A percentile compares a stretch with the other conserved stretches of the same genome.
These are phyloP conservation scores for Tillandsia fasciculata DNA, from an alignment of 176 grass and related monocot genomes.

Conservation along the genomic window DNA sequence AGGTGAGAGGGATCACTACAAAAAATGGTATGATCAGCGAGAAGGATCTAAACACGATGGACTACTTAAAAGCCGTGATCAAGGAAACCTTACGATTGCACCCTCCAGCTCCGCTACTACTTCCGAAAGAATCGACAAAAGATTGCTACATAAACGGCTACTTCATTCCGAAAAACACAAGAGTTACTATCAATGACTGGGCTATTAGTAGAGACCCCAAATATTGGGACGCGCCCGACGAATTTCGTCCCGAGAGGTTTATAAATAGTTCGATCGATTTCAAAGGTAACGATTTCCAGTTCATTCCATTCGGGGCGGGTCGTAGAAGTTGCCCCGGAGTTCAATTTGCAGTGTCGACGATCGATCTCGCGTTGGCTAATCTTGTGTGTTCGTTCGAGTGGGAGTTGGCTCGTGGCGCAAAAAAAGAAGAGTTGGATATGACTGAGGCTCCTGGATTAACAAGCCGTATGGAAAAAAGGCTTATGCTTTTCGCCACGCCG, in stretches of 20 bases:
- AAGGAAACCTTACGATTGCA: constrained; percentile 47
- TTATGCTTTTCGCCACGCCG: background rate
- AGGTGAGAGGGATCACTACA: constrained; percentile 21
- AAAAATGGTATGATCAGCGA: constrained; percentile 9
- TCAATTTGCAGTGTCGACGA: constrained; percentile 9
- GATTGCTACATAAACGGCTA: constrained; percentile 12
- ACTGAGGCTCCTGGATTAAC: constrained; percentile 8
- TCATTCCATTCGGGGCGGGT: constrained; percentile 48
- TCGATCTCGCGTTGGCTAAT: constrained; percentile 31
- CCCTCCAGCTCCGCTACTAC: constrained; percentile 27
- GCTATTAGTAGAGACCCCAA: constrained; percentile 28
- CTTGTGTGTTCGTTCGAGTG: constrained; percentile 32
- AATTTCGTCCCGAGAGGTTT: constrained; percentile 43
- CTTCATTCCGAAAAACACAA: constrained; percentile 12
- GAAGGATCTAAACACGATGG: constrained; percentile 5
- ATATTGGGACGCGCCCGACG: constrained; percentile 32
- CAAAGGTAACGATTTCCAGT: constrained; percentile 32
- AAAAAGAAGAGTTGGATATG: constrained; percentile 16
- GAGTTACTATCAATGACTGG: constrained; percentile 42
- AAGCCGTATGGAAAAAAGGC: background rate
- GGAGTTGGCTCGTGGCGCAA: constrained; percentile 7
- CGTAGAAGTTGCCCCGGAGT: constrained; percentile 45
- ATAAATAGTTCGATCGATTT: constrained; percentile 11
- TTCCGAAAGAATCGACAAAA: constrained; percentile 30
- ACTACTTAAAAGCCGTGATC: constrained; percentile 23